Evolutionary conservation across 1,139 yeast species (phyloP).

Genomic region (Candida freyschussii): DNA sequence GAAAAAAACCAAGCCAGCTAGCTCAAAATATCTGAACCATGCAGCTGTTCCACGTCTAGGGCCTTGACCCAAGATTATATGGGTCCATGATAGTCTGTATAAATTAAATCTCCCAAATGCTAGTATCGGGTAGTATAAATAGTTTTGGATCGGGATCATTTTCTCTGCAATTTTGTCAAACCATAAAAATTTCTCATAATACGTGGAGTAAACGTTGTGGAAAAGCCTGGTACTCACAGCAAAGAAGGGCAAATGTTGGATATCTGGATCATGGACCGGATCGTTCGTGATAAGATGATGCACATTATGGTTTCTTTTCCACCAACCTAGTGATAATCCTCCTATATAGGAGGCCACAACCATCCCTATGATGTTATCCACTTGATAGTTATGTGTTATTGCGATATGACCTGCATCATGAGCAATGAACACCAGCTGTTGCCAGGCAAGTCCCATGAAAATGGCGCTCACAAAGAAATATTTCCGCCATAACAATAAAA

Average conservation of each 20-base stretch:
- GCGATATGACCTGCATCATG: conserved; percentile 90
- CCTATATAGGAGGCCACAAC: conserved; percentile 74
- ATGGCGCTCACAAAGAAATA: conserved; percentile 57
- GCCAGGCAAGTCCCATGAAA: conserved; percentile 78
- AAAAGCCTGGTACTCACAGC: conserved; percentile 75
- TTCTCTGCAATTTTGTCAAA: conserved; percentile 62
- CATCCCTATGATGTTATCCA: conserved; percentile 75
- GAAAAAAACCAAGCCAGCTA: conserved; percentile 63
- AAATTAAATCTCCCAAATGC: conserved; percentile 83
- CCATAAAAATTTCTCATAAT: conserved; percentile 60
- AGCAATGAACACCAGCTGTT: conserved; percentile 80
- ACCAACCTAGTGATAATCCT: conserved; percentile 90
- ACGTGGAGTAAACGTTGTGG: conserved; percentile 69
- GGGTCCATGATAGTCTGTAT: conserved; percentile 76
- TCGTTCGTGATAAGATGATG: conserved; percentile 87
- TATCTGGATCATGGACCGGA: conserved; percentile 91
- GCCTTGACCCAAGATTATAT: conserved; percentile 65
- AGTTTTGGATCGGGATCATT: conserved; percentile 61
- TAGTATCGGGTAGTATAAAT: conserved; percentile 71
- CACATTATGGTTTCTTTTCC: conserved; percentile 90
- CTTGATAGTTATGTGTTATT: conserved; percentile 72
- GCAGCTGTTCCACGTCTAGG: conserved; percentile 81
- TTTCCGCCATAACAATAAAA: conserved; percentile 42
- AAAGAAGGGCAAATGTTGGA: conserved; percentile 87
- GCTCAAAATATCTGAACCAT: conserved; percentile 77